Base-by-base conservation (phyloP, 371 early-diverging fungal genomes). In the Capillidium rhysosporum region DNA sequence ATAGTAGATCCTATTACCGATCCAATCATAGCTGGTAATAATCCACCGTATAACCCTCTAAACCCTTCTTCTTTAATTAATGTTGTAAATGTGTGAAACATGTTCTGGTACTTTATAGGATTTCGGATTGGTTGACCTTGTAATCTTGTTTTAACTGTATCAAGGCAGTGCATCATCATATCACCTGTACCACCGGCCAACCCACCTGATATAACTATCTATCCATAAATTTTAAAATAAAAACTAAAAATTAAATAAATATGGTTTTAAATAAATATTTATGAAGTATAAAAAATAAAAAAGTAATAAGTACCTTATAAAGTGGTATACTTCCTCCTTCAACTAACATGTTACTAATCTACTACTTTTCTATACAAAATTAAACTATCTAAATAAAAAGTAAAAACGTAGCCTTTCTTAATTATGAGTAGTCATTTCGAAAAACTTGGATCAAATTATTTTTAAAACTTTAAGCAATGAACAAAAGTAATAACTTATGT, bases 81-180 rank as follows among this genome's bases (percentile, higher is more conserved):
- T 14, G 75, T 61, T 34, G 71, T 63, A 49, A 79, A 76, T 25
- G 83, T 73, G 56, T 79, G 80, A 12, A 73, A 57, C 71, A 83
- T 78, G 57, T 69, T 75, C 52, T 65, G 61, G 56, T 77, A 81
- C 55, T 79, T 75, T 30, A 66, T 64, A 14, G 73, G 66, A 49
- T 72, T 66, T 34, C 34, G 4, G 4, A 34, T 34, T 3, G 76
- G 76, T 58, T 79, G 76, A 23, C 80, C 77, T 57, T 78, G 79
- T 54, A 85, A 59, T 30, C 83, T 70, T 16, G 86, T 86, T 60
- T 86, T 86, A 49, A 86, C 79, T 5, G 84, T 83, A 63, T 86
- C 86, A 23, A 77, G 80, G 79, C 79, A 75, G 59, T 83, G 85
- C 80, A 84, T 80, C 23, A 73, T 49, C 49, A 75, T 72, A 68